Percentiles rank a stretch among this genome's conserved stretches.
Conservation (phyloP, 2,329 filamentous ascomycete genomes). For the Pyrenophora tritici-repentis region DNA sequence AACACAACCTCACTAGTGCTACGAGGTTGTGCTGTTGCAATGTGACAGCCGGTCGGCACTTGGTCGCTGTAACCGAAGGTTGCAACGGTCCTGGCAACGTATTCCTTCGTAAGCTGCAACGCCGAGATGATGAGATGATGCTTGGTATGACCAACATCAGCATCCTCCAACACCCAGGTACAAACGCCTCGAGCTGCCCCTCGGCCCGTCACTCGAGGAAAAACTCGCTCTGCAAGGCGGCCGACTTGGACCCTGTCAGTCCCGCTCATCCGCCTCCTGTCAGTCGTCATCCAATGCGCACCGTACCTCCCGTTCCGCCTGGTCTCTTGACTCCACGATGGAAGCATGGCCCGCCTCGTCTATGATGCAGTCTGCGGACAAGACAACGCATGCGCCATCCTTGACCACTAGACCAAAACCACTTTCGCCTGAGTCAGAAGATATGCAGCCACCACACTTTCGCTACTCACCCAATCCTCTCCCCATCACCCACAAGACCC, state of each 20-base stretch:
- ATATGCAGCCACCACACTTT: slow-evolving; percentile 10
- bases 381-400: background rate
- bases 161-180: background rate
- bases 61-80: slow-evolving; percentile 9
- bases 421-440: slow-evolving; percentile 1
- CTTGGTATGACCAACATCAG: background rate
- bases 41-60: slow-evolving; percentile 9
- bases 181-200: background rate
- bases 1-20: slow-evolving; percentile 4
- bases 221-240: background rate
- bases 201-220: slow-evolving; percentile 5
- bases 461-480: background rate
- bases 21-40: background rate
- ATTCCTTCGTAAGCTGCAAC: too few species aligned
- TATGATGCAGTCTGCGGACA: slow-evolving; percentile 3
- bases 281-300: slow-evolving; percentile 9
- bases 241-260: slow-evolving; percentile 5
- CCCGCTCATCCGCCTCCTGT: slow-evolving; percentile 10
- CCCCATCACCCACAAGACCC: background rate
- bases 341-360: background rate
- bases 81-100: slow-evolving; percentile 4
- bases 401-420: background rate
- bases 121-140: too few species aligned
- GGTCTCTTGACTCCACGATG: slow-evolving; percentile 3
- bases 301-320: slow-evolving; percentile 18